Base-by-base conservation (phyloP, 345 rosid genomes). In the Populus davidiana region DNA sequence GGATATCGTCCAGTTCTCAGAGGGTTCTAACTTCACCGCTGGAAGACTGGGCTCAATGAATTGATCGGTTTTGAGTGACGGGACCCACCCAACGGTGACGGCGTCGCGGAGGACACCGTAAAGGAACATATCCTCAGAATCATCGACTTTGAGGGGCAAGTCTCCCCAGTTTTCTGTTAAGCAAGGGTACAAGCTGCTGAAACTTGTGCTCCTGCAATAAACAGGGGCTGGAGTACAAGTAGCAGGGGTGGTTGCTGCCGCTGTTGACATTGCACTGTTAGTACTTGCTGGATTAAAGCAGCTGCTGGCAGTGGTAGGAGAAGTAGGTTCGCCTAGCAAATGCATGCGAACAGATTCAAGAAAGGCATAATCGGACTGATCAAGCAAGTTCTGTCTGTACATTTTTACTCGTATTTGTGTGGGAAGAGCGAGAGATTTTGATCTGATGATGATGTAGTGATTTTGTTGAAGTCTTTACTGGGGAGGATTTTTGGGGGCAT, bases 91-190 rank as follows among this genome's bases (percentile, higher is more conserved):
- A 66, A 73, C 86, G 23, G 85, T 86, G 59, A 90, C 78, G 23
- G 98, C 99, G 67, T 94, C 97, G 10, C 86, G 85, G 78, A 96
- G 94, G 64, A 86, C 85, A 2, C 88, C 86, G 81, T 86, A 91
- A 4, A 94, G 91, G 8, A 94, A 62, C 99, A 94, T 96, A 71
- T 94, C 99, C 78, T 94, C 98, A 0, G 97, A 85, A 79, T 94
- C 97, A 71, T 96, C 83, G 43, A 88, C 92, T 79, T 89, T 86
- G 64, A 96, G 77, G 0, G 99, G 98, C 73, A 96, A 86, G 0
- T 92, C 97, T 5, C 99, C 99, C 98, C 99, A 96, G 44, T 86
- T 94, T 44, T 94, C 97, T 0, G 97, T 83, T 61, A 94, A 83
- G n/a, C 97, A 94, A 67, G 97, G 91, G 83, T 88, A 83, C 87